phyloP scores from a whole-genome alignment of 2,329 filamentous ascomycete genomes.

The Emericellopsis cladophorae region DNA sequence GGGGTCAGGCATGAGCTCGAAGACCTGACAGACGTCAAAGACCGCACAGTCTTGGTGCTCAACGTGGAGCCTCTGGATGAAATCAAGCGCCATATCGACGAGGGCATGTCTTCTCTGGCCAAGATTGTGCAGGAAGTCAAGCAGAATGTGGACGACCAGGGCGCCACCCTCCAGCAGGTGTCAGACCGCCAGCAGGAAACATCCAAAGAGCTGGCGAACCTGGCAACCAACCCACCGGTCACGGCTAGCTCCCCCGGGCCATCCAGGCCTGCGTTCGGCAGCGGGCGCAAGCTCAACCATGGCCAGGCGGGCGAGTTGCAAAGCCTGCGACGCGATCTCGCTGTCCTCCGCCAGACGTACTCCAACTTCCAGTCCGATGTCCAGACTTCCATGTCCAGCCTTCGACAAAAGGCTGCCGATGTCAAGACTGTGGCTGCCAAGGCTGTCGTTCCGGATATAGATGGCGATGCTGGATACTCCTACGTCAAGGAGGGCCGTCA shows the following conservation, averaged over 20 bases:
- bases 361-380: constrained; percentile 83
- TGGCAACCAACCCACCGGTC: constrained; percentile 33
- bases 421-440: constrained; percentile 68
- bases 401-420: constrained; percentile 68
- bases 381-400: constrained; percentile 70
- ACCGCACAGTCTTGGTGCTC: constrained; percentile 85
- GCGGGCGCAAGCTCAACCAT: constrained; percentile 33
- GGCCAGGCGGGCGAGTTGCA: constrained; percentile 68
- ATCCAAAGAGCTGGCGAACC: constrained; percentile 67
- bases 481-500: constrained; percentile 85
- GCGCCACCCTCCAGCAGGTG: constrained; percentile 69
- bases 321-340: constrained; percentile 73
- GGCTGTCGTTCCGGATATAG: constrained; percentile 55
- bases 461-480: constrained; percentile 67
- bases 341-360: constrained; percentile 86
- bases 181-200: constrained; percentile 85
- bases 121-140: constrained; percentile 78
- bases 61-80: constrained; percentile 92
- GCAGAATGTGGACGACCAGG: constrained; percentile 72
- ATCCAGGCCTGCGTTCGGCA: constrained; percentile 16
- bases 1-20: constrained; percentile 95
- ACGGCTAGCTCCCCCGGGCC: constrained; percentile 24
- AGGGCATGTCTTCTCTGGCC: constrained; percentile 70
- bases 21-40: constrained; percentile 85
- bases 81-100: constrained; percentile 91